A percentile compares a stretch with the other conserved stretches of the same genome.
phyloP scores from a whole-genome alignment of 2,329 filamentous ascomycete species.

The Microdochium trichocladiopsis region DNA sequence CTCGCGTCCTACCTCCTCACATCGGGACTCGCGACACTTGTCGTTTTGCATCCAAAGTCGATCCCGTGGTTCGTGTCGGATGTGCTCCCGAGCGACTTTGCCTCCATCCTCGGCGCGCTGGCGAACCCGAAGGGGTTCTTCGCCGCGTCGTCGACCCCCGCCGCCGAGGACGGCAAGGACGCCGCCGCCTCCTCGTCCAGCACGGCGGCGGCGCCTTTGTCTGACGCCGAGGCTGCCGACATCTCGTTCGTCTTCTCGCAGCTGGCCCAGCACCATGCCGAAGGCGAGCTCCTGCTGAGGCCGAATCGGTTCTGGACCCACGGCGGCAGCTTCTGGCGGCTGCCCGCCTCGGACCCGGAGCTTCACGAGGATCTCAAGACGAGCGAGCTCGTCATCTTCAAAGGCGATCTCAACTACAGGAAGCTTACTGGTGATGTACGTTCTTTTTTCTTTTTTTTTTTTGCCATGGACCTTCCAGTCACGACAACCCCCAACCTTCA shows the following conservation, averaged over 20 bases:
- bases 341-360: conserved; percentile 61
- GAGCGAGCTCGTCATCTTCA: conserved; percentile 88
- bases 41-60: conserved; percentile 87
- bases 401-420: conserved; percentile 94
- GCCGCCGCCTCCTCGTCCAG: too few relatives aligned
- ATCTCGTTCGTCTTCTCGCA: conserved; percentile 73
- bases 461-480: too few relatives aligned
- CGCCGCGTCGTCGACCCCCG: too few relatives aligned
- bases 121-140: conserved; percentile 74
- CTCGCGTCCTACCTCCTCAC: conserved; percentile 85
- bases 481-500: too few relatives aligned
- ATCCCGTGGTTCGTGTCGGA: conserved; percentile 99
- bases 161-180: conserved; percentile 56
- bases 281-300: conserved; percentile 76
- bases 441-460: too few relatives aligned
- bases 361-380: conserved; percentile 72
- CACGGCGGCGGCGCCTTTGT: conserved; percentile 54
- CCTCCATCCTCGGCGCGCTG: conserved; percentile 73
- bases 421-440: conserved; percentile 86
- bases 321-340: conserved; percentile 79
- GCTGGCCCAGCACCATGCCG: conserved; percentile 73
- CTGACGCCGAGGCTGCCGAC: conserved; percentile 58
- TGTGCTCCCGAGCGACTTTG: conserved; percentile 81
- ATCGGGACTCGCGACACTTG: conserved; percentile 73
- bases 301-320: conserved; percentile 91